These are phyloP conservation scores for Blastomyces emzantsi DNA, from an alignment of 2,329 filamentous ascomycete genomes.

Conservation along the genomic window DNA sequence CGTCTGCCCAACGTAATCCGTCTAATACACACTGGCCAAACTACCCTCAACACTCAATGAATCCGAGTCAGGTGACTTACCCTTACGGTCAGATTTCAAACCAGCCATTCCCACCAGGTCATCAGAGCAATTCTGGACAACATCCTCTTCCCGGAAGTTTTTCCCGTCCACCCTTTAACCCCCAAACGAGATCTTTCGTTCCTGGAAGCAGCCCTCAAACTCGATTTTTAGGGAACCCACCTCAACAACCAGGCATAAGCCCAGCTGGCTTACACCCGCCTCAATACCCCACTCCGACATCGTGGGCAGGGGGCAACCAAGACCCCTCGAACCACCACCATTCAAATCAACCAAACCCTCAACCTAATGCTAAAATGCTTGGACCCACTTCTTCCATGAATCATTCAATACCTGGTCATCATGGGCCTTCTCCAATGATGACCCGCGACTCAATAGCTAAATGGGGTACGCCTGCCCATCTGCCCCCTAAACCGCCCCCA, in stretches of 20 bases:
- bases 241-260: conserved; percentile 17
- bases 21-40: conserved; percentile 32
- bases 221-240: conserved; percentile 28
- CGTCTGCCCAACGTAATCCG: conserved; percentile 33
- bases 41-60: conserved; percentile 29
- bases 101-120: conserved; percentile 47
- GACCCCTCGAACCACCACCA: background rate
- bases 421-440: conserved; percentile 17
- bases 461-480: conserved; percentile 43
- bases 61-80: conserved; percentile 48
- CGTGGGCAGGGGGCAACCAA: background rate
- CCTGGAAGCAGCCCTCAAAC: conserved; percentile 45
- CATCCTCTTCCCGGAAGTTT: conserved; percentile 80
- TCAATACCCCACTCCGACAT: background rate
- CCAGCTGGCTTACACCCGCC: background rate
- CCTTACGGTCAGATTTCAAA: conserved; percentile 69
- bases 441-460: conserved; percentile 36
- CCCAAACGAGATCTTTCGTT: conserved; percentile 86
- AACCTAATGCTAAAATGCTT: conserved; percentile 9
- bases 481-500: conserved; percentile 44
- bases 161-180: conserved; percentile 81
- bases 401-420: conserved; percentile 19
- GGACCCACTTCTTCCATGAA: conserved; percentile 17
- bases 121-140: conserved; percentile 63
- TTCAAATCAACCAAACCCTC: background rate